Evolutionary conservation across 441 rosid genomes (phyloP).

Genomic region (Pelargonium citronellum): DNA sequence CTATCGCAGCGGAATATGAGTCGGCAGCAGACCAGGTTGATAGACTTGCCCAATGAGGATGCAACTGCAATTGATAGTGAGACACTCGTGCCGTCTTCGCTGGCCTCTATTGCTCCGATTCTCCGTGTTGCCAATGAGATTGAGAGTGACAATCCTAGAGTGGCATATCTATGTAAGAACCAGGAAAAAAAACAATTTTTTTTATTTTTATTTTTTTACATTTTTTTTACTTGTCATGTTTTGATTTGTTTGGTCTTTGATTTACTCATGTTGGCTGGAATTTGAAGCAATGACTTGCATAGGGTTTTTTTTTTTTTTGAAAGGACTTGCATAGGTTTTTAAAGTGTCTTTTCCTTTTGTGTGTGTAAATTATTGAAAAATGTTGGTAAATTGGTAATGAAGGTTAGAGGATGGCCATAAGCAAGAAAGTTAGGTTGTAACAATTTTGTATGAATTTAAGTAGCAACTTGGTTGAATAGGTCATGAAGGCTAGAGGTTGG

Average conservation of each 20-base stretch:
- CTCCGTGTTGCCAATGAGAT: conserved; percentile 93
- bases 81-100: conserved; percentile 71
- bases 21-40: conserved; percentile 45
- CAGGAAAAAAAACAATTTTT: neutral
- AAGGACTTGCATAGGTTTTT: too few relatives aligned
- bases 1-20: conserved; percentile 39
- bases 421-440: too few relatives aligned
- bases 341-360: too few relatives aligned
- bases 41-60: conserved; percentile 49
- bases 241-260: neutral
- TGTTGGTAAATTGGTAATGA: too few relatives aligned
- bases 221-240: neutral
- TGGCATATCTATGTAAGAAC: conserved; percentile 78
- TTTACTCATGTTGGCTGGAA: neutral
- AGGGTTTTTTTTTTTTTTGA: too few relatives aligned
- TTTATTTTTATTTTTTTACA: neutral
- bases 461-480: too few relatives aligned
- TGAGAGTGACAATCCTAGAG: conserved; percentile 56
- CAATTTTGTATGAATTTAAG: too few relatives aligned
- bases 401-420: too few relatives aligned
- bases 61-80: conserved; percentile 56
- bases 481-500: too few relatives aligned
- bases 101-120: conserved; percentile 53
- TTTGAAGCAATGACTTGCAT: neutral
- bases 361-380: too few relatives aligned